phyloP scores from a whole-genome alignment of 257 asterid genomes.

The Rhazya stricta region DNA sequence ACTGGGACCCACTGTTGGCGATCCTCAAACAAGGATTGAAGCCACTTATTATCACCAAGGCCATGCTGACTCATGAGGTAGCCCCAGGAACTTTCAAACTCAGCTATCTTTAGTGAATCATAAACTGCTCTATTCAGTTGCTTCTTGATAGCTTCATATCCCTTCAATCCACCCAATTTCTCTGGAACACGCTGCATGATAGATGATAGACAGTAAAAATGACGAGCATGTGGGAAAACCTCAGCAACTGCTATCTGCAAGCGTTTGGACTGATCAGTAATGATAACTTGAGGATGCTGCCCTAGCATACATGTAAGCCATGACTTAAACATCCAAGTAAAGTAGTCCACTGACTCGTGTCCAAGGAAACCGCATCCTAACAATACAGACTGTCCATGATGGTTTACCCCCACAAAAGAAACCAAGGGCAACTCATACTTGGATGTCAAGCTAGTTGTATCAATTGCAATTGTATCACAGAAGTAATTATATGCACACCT shows the following conservation, averaged over 20 bases:
- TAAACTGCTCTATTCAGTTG: conserved; percentile 45
- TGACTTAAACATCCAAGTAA: conserved; percentile 50
- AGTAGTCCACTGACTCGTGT: conserved; percentile 45
- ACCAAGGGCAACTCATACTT: conserved; percentile 52
- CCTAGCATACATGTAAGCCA: conserved; percentile 53
- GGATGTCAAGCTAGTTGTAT: conserved; percentile 49
- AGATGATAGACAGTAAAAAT: conserved; percentile 39
- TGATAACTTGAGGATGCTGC: conserved; percentile 41
- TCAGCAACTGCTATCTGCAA: conserved; percentile 43
- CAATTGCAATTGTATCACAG: conserved; percentile 44
- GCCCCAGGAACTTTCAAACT: conserved; percentile 48
- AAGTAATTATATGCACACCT: conserved; percentile 44
- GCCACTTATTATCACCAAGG: conserved; percentile 51
- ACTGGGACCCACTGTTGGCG: conserved; percentile 56
- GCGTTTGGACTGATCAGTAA: conserved; percentile 46
- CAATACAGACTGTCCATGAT: conserved; percentile 51
- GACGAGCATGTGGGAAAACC: conserved; percentile 46
- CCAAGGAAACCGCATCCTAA: conserved; percentile 68
- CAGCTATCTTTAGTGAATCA: conserved; percentile 47
- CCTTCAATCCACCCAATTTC: conserved; percentile 51
- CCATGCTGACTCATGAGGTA: conserved; percentile 42
- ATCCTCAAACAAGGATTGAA: conserved; percentile 44
- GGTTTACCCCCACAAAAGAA: conserved; percentile 57
- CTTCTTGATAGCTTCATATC: conserved; percentile 45
- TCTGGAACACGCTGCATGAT: conserved; percentile 7